Evolutionary conservation across 1,284 basidiomycete genomes (phyloP), one percentile per base, ranked within the genome.

Genomic region (Coriolopsis trogii): DNA sequence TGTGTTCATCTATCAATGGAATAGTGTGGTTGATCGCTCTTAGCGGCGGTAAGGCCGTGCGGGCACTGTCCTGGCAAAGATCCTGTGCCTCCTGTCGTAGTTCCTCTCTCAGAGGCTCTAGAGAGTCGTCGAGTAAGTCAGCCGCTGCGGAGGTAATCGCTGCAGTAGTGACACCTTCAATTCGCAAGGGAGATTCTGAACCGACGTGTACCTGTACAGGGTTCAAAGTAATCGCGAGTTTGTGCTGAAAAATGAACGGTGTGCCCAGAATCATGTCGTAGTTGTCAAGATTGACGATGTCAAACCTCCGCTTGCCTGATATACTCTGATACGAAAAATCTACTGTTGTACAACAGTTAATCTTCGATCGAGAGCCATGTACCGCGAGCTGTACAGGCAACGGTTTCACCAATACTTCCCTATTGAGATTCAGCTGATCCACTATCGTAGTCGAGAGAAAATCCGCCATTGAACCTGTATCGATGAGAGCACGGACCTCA

Each of bases 21-120:
- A 76, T 75, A 0, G 45, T 44, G 43, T 76, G 72, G 42, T 76
- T 75, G 6, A 76, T 69, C 0, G 52, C 68, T 0, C 70, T 47
- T 1, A 74, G 39, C 0, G 69, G 73, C 0, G 67, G 73, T 10
- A 46, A 10, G 12, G 73, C 38, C 0, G 54, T 51, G 0, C 66
- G 63, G 3, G 70, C 61, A 0, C 40, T 64, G 3, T 66, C 56
- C 25, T 56, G 60, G 43, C 70, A 72, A 0, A 74, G 42, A 15
- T 61, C 52, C 4, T 51, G 23, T 0, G 64, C 67, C 3, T 68
- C 58, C 4, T 64, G 38, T 1, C 45, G 23, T 1, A 68, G 31
- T 18, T 56, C 20, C 9, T 48, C 29, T 0, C 63, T 45, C 2
- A 59, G 9, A n/a, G 33, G 1, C 12, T 66, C 59, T 0, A 67